A percentile compares a stretch with the other conserved stretches of the same genome.
These are phyloP conservation scores for Clathrus columnatus DNA, from an alignment of 768 basidiomycete species.

Conservation along the genomic window DNA sequence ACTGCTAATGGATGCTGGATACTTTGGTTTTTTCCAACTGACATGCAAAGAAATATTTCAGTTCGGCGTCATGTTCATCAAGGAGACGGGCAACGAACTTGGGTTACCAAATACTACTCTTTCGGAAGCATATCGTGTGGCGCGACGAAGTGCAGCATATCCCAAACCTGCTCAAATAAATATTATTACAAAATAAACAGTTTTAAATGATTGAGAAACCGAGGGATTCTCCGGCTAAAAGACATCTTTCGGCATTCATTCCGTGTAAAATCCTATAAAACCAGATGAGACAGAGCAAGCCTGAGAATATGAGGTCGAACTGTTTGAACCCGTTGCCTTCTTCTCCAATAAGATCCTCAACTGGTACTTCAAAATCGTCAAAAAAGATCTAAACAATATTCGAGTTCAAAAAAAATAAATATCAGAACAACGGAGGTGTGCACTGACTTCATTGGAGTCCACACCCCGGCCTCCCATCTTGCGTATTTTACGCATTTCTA, in stretches of 20 bases:
- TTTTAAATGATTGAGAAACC: conserved; percentile 4
- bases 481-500: conserved; percentile 5
- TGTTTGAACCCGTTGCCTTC: conserved; percentile 18
- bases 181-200: neutral
- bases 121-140: conserved; percentile 15
- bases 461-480: conserved; percentile 18
- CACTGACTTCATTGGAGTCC: conserved; percentile 15
- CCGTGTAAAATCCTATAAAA: conserved; percentile 17
- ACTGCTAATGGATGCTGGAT: conserved; percentile 19
- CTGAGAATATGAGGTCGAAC: neutral
- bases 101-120: conserved; percentile 16
- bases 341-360: conserved; percentile 12
- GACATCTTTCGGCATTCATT: conserved; percentile 19
- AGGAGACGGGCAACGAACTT: neutral
- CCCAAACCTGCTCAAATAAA: conserved; percentile 8
- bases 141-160: conserved; percentile 15
- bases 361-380: conserved; percentile 12
- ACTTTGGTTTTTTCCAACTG: conserved; percentile 17
- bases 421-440: neutral
- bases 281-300: neutral
- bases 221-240: conserved; percentile 17
- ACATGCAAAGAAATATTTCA: neutral
- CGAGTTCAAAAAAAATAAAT: neutral
- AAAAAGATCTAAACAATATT: conserved; percentile 11
- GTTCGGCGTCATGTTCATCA: neutral